Conservation (phyloP, 176 grass and related monocot genomes). For the Bothriochloa decipiens region DNA sequence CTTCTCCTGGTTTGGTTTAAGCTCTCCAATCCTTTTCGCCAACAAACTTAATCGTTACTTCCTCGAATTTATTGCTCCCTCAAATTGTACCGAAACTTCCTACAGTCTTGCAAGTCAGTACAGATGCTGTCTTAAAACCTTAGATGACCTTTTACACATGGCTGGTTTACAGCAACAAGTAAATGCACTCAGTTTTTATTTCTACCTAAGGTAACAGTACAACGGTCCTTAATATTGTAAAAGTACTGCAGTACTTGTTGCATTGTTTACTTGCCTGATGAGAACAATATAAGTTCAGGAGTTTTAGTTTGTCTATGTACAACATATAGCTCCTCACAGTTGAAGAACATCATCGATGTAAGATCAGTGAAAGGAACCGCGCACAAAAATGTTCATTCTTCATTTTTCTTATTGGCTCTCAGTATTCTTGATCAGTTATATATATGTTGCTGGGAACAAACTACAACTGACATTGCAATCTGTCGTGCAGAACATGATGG, state of each 20-base stretch:
- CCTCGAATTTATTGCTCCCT: neutral
- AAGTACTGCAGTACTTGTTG: neutral
- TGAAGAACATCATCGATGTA: neutral
- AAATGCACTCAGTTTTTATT: slow-evolving; percentile 13
- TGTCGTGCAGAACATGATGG: slow-evolving; percentile 51
- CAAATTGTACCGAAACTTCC: neutral
- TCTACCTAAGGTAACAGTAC: neutral
- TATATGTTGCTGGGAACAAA: neutral
- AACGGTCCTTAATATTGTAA: neutral
- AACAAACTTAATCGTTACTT: neutral
- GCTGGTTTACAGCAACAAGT: neutral
- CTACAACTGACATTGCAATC: neutral
- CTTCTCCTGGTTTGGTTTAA: neutral
- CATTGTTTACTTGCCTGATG: neutral
- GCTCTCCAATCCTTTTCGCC: neutral
- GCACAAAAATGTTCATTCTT: neutral
- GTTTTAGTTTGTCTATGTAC: too few relatives aligned
- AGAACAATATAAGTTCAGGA: neutral
- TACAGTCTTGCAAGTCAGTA: slow-evolving; percentile 23
- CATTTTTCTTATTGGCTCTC: neutral
- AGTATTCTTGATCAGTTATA: neutral
- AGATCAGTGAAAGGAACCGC: neutral
- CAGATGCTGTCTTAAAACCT: neutral
- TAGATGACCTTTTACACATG: neutral
- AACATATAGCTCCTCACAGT: neutral